phyloP scores from a whole-genome alignment of 2,329 filamentous ascomycete species.

The Dothidotthia symphoricarpi region DNA sequence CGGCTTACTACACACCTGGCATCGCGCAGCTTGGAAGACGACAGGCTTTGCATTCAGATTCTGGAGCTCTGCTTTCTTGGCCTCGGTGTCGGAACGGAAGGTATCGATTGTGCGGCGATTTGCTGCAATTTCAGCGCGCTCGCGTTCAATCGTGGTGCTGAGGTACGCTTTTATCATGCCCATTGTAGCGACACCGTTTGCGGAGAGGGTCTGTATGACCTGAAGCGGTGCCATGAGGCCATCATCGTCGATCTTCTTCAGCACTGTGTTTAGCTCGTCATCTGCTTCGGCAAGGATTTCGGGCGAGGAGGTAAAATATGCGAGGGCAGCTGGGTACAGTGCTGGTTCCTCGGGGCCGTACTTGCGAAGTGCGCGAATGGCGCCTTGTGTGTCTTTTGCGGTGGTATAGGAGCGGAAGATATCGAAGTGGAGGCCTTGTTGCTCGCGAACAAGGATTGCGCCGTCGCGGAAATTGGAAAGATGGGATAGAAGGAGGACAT shows the following conservation, averaged over 20 bases:
- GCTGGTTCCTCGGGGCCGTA: conserved; percentile 90
- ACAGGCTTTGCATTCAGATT: conserved; percentile 76
- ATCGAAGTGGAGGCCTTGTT: conserved; percentile 86
- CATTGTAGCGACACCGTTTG: conserved; percentile 86
- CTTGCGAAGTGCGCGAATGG: conserved; percentile 83
- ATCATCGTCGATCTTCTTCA: conserved; percentile 84
- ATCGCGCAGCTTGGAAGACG: conserved; percentile 88
- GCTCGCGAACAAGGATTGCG: conserved; percentile 88
- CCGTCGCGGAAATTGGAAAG: conserved; percentile 87
- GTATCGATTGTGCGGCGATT: conserved; percentile 81
- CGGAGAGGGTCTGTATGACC: conserved; percentile 86
- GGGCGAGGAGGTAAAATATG: conserved; percentile 87
- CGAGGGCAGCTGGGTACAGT: conserved; percentile 85
- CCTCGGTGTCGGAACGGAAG: conserved; percentile 78
- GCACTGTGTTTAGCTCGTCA: conserved; percentile 73
- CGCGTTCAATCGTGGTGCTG: conserved; percentile 80
- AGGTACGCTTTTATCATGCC: conserved; percentile 95
- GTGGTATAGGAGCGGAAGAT: conserved; percentile 96
- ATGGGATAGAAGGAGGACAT: conserved; percentile 88
- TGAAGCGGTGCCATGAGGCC: conserved; percentile 93
- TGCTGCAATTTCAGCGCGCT: conserved; percentile 78
- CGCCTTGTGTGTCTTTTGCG: conserved; percentile 85
- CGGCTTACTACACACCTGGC: conserved; percentile 72
- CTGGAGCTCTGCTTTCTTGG: conserved; percentile 73
- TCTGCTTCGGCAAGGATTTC: conserved; percentile 82